phyloP scores from a whole-genome alignment of 2,329 filamentous ascomycete genomes.

The Nannizziopsis arthrosporioides region DNA sequence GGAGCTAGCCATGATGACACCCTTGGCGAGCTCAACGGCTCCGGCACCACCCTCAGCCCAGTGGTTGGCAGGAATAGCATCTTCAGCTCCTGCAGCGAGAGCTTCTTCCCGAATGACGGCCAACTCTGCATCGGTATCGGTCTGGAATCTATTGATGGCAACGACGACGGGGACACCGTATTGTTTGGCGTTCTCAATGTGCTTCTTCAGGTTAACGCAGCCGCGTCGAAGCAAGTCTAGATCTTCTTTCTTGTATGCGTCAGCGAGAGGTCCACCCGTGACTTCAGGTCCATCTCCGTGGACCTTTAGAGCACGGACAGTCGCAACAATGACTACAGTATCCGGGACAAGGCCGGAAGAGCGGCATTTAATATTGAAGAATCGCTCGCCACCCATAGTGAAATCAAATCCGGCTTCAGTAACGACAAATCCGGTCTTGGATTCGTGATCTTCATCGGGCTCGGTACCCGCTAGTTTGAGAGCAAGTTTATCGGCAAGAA shows the following conservation, averaged over 20 bases:
- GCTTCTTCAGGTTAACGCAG: constrained; percentile 89
- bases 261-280: constrained; percentile 67
- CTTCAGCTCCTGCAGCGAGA: constrained; percentile 80
- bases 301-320: constrained; percentile 89
- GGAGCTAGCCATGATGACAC: constrained; percentile 68
- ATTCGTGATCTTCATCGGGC: constrained; percentile 68
- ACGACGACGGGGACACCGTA: constrained; percentile 93
- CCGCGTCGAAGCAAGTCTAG: constrained; percentile 79
- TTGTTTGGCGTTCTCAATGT: constrained; percentile 76
- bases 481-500: constrained; percentile 88
- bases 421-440: constrained; percentile 83
- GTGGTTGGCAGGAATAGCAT: constrained; percentile 88
- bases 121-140: constrained; percentile 86
- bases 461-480: constrained; percentile 94
- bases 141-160: constrained; percentile 92
- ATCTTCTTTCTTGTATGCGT: constrained; percentile 88
- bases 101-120: constrained; percentile 81
- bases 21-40: constrained; percentile 76
- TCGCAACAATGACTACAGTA: constrained; percentile 88
- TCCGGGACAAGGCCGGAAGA: constrained; percentile 87
- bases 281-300: constrained; percentile 95
- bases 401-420: constrained; percentile 98
- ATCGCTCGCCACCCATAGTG: constrained; percentile 97
- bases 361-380: constrained; percentile 99
- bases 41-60: constrained; percentile 92